Base-by-base conservation (phyloP, 2,329 filamentous ascomycete genomes). In the Meredithiella fracta region DNA sequence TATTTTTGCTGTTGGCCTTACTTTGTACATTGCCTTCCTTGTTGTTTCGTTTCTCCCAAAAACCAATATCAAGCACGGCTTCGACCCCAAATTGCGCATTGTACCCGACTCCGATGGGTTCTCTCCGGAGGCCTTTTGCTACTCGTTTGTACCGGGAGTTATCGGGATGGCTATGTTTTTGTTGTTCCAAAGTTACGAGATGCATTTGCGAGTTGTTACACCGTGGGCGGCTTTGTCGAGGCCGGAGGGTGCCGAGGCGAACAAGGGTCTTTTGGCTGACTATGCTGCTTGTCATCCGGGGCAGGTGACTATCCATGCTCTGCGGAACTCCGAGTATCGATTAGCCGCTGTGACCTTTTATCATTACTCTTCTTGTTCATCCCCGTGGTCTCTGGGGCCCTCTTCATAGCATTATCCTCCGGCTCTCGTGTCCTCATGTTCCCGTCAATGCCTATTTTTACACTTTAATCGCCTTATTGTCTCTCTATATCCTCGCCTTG, bases 61-160 rank as follows among this genome's bases (percentile, higher is more conserved):
- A 4, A 81, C 78, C 7, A 76, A 78, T 9, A 73, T 94, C 29
- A 69, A 76, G 38, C 66, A 73, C 6, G 90, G 89, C 7, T 96
- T 94, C 66, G 67, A 75, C 5, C 88, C 90, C 1, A 71, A 75
- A 5, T 70, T 95, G 1, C 70, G 73, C 8, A 80, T 83, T 0
- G 70, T 73, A 2, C 79, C 86, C 1, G 71, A 76, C 2, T 63
- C 68, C 0, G 72, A 72, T 25, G 86, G 84, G 17, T 96, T 94
- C 67, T 94, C 87, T 1, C 73, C 86, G 0, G 86, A 88, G 52
- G 88, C 95, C 67, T 96, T 96, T 69, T 70, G 95, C 53, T 96
- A 89, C 71, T 80, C 78, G 59, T 88, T 90, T 67, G 56, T 90
- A 22, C 85, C 86, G 0, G 78, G 82, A 2, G 62, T 85, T 0